These are phyloP conservation scores for Teratosphaeria zuluensis DNA, from an alignment of 2,329 filamentous ascomycete species.

Conservation along the genomic window DNA sequence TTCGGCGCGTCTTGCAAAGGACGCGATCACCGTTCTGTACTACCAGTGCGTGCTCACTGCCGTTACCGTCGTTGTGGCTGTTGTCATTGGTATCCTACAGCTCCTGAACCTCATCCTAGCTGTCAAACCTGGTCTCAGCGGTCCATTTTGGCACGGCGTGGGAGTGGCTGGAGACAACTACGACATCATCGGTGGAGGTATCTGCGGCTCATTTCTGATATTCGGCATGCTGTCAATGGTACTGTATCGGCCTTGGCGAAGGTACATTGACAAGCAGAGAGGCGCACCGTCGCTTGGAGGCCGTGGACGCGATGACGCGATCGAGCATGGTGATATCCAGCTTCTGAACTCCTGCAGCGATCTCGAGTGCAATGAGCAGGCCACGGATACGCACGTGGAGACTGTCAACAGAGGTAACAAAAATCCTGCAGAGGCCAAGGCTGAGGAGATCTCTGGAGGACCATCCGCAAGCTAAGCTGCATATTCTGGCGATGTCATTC, in stretches of 20 bases:
- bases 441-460: neutral
- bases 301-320: neutral
- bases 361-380: neutral
- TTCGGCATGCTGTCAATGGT: constrained; percentile 65
- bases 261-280: constrained; percentile 38
- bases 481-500: neutral
- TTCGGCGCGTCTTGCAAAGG: constrained; percentile 63
- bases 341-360: neutral
- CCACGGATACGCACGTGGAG: neutral
- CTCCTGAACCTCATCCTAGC: constrained; percentile 69
- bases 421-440: neutral
- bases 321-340: neutral
- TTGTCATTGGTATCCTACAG: constrained; percentile 79
- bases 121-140: constrained; percentile 57
- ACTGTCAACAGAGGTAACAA: neutral
- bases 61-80: constrained; percentile 73
- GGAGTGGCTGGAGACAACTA: constrained; percentile 67
- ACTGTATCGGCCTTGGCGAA: constrained; percentile 71
- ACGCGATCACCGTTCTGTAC: constrained; percentile 83
- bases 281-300: neutral
- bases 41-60: constrained; percentile 82
- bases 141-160: constrained; percentile 86
- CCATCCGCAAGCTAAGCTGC: neutral
- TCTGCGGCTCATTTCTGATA: constrained; percentile 75
- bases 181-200: constrained; percentile 74